Evolutionary conservation across 2,329 filamentous ascomycete genomes (phyloP).

Genomic region (Sclerotinia minor): DNA sequence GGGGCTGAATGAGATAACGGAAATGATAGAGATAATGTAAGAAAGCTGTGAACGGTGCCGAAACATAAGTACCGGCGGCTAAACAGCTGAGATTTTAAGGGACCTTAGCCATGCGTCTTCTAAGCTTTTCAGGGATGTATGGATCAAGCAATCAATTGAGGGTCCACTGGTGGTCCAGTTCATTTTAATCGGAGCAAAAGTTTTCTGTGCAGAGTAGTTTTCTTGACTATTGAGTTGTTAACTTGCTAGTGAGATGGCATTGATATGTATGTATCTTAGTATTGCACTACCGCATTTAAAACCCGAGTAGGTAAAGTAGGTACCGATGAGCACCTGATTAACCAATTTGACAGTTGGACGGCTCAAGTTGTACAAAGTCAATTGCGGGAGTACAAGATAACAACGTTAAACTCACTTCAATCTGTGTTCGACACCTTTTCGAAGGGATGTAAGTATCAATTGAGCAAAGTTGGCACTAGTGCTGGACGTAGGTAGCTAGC

Average conservation of each 20-base stretch:
- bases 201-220: no score
- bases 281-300: no score
- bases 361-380: not conserved
- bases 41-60: not conserved
- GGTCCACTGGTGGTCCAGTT: not conserved
- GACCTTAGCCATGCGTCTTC: not conserved
- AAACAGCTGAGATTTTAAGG: not conserved
- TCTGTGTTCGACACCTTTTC: no score
- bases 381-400: not conserved
- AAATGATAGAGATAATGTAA: not conserved
- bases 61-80: not conserved
- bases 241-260: not conserved
- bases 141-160: not conserved
- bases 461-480: no score
- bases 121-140: constrained; percentile 1
- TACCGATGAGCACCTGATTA: not conserved
- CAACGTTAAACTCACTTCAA: no score
- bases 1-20: not conserved
- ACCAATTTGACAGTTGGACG: not conserved
- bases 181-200: no score
- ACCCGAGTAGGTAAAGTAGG: no score
- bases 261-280: no score
- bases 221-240: no score
- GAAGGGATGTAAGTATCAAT: no score
- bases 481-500: no score